A percentile compares a stretch with the other conserved stretches of the same genome.
Evolutionary conservation across 768 basidiomycete species (phyloP).

Genomic region (Termitomyces titanicus): DNA sequence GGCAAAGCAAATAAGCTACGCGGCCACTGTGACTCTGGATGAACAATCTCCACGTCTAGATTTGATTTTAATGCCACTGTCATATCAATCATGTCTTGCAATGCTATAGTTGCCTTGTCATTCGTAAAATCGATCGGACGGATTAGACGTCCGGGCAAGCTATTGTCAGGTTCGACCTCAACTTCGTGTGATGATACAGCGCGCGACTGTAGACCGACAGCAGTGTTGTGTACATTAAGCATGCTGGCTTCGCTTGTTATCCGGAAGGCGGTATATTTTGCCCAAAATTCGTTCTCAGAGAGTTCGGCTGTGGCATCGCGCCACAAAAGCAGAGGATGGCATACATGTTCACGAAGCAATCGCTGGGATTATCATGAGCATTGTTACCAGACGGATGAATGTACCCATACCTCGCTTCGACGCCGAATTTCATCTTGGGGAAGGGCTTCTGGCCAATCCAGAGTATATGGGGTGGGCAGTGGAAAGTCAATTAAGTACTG

Average conservation of each 20-base stretch:
- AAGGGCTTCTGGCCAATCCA: slow-evolving; percentile 67
- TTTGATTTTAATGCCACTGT: slow-evolving; percentile 74
- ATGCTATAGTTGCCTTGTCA: slow-evolving; percentile 45
- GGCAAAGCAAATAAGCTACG: slow-evolving; percentile 36
- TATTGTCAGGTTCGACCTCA: slow-evolving; percentile 2
- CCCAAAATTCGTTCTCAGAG: slow-evolving; percentile 63
- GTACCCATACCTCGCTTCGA: slow-evolving; percentile 58
- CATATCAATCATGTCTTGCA: slow-evolving; percentile 73
- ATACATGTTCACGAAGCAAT: slow-evolving; percentile 64
- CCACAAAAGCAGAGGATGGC: slow-evolving; percentile 72
- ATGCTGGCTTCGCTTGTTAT: slow-evolving; percentile 68
- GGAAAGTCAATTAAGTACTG: slow-evolving; percentile 53
- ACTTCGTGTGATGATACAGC: slow-evolving; percentile 4
- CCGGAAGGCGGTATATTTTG: slow-evolving; percentile 52
- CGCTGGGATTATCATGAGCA: slow-evolving; percentile 36
- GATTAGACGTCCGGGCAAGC: slow-evolving; percentile 27
- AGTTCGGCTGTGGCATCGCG: slow-evolving; percentile 64
- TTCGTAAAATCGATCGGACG: slow-evolving; percentile 33
- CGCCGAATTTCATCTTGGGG: slow-evolving; percentile 68
- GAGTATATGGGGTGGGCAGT: slow-evolving; percentile 57
- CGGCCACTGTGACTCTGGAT: slow-evolving; percentile 53
- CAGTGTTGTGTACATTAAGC: slow-evolving; percentile 58
- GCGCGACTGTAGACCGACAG: slow-evolving; percentile 43
- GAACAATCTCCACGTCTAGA: slow-evolving; percentile 56
- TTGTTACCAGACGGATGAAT: not conserved